Evolutionary conservation across 108 stramenopile genomes (phyloP).

Genomic region (Nitzschia sp.): DNA sequence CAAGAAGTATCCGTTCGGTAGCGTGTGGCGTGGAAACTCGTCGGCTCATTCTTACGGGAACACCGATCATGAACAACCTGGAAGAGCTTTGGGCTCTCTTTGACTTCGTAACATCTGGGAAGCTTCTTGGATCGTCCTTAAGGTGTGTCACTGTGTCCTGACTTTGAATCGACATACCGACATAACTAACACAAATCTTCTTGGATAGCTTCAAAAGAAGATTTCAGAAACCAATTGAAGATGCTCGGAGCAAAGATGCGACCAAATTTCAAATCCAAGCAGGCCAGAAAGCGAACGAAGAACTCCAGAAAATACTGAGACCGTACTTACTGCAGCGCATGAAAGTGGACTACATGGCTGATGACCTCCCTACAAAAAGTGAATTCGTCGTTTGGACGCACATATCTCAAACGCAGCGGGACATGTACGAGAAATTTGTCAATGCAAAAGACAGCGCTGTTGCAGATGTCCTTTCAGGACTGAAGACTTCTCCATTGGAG

Average conservation of each 20-base stretch:
- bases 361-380: conserved; percentile 85
- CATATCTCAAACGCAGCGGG: conserved; percentile 78
- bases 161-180: background rate
- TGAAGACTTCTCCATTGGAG: conserved; percentile 50
- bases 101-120: conserved; percentile 84
- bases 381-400: conserved; percentile 94
- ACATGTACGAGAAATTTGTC: conserved; percentile 76
- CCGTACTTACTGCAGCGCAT: conserved; percentile 90
- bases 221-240: conserved; percentile 77
- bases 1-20: conserved; percentile 59
- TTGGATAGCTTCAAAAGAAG: conserved; percentile 51
- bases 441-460: conserved; percentile 64
- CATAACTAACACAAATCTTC: background rate
- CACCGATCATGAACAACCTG: conserved; percentile 94
- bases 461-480: conserved; percentile 40
- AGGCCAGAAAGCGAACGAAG: conserved; percentile 64
- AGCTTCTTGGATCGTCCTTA: conserved; percentile 52
- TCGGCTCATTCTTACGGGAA: conserved; percentile 90
- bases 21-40: conserved; percentile 47
- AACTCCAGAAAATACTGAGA: conserved; percentile 70
- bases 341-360: conserved; percentile 82
- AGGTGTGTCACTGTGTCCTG: conserved; percentile 27
- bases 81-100: conserved; percentile 92
- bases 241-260: conserved; percentile 74
- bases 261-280: conserved; percentile 51